Percentiles rank a stretch among this genome's conserved stretches.
These are phyloP conservation scores for Phanerochaete carnosa DNA, from an alignment of 768 basidiomycete species.

Conservation along the genomic window DNA sequence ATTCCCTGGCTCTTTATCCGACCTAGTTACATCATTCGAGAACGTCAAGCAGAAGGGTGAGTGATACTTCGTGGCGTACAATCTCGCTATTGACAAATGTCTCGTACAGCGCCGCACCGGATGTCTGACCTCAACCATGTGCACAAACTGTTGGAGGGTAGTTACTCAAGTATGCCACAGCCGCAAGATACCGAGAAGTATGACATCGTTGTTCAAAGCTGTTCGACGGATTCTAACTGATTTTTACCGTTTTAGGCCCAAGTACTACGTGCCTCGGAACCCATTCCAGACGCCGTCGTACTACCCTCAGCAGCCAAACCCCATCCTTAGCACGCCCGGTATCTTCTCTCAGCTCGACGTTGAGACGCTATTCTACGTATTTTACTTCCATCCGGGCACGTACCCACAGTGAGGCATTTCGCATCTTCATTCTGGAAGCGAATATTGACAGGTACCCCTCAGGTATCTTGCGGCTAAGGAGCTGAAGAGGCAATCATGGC, in stretches of 20 bases:
- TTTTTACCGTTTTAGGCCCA: constrained; percentile 58
- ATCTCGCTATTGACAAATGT: background rate
- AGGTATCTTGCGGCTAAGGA: constrained; percentile 97
- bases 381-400: constrained; percentile 96
- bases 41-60: constrained; percentile 94
- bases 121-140: constrained; percentile 88
- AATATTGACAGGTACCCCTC: constrained; percentile 1
- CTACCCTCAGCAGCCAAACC: constrained; percentile 88
- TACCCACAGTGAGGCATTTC: constrained; percentile 82
- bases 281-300: constrained; percentile 89
- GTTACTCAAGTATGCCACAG: constrained; percentile 84
- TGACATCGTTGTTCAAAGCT: constrained; percentile 12
- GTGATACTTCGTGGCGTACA: constrained; percentile 10
- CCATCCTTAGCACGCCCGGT: constrained; percentile 74
- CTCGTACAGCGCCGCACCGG: constrained; percentile 61
- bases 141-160: constrained; percentile 91
- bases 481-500: constrained; percentile 96
- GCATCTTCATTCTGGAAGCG: background rate
- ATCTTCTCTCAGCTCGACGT: constrained; percentile 92
- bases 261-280: constrained; percentile 94
- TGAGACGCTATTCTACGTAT: constrained; percentile 97
- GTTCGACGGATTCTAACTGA: background rate
- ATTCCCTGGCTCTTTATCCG: constrained; percentile 84
- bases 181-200: constrained; percentile 96
- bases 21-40: constrained; percentile 93